A percentile compares a stretch with the other conserved stretches of the same genome.
Evolutionary conservation across 345 rosid species (phyloP).

Genomic region (Syzygium aqueum): DNA sequence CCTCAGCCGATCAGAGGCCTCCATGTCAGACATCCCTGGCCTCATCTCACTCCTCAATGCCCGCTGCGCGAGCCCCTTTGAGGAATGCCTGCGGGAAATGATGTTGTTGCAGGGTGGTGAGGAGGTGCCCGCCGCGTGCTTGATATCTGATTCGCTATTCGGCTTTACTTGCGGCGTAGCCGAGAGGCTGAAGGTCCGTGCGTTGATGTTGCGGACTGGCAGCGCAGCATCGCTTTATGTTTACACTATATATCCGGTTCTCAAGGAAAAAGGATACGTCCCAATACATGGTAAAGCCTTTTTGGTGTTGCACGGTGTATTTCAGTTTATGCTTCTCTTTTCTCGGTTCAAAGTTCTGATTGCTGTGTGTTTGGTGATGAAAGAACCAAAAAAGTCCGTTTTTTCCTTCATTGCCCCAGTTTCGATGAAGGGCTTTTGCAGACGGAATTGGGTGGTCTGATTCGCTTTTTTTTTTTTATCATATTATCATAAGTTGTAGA

Average conservation of each 20-base stretch:
- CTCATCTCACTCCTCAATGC: slow-evolving; percentile 2
- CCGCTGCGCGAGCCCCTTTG: slow-evolving; percentile 6
- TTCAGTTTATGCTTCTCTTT: neutral
- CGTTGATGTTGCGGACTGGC: slow-evolving; percentile 24
- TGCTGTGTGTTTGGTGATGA: neutral
- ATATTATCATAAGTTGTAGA: neutral
- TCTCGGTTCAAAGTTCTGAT: neutral
- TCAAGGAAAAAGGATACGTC: slow-evolving; percentile 25
- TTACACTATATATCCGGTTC: slow-evolving; percentile 18
- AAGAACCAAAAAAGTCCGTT: neutral
- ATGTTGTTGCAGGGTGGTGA: slow-evolving; percentile 1
- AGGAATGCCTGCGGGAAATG: slow-evolving; percentile 12
- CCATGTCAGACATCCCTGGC: neutral
- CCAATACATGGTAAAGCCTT: slow-evolving; percentile 18
- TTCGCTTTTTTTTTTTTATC: neutral
- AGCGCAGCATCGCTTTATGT: slow-evolving; percentile 19
- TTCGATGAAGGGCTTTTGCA: neutral
- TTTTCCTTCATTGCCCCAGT: neutral
- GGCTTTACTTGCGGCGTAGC: slow-evolving; percentile 17
- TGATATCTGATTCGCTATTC: slow-evolving; percentile 17
- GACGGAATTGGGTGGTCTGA: neutral
- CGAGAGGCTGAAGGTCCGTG: slow-evolving; percentile 14
- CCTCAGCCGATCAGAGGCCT: slow-evolving; percentile 1
- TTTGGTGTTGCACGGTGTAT: neutral
- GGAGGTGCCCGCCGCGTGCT: slow-evolving; percentile 1